Base-by-base conservation (phyloP, 306 rosid genomes). In the Lathyrus sativus region DNA sequence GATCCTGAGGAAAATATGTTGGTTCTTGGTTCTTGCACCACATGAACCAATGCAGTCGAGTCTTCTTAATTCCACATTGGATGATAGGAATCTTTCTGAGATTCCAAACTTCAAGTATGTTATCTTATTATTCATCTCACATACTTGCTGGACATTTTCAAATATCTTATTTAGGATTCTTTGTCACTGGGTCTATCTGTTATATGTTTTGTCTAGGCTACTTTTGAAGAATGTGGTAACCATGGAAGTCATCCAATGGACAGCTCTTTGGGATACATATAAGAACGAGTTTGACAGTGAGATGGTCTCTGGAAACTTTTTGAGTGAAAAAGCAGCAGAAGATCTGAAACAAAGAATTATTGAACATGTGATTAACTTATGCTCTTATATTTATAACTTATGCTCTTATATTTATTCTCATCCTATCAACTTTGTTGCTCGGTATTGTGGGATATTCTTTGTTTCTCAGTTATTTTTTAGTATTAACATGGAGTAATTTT, bases 241-340 rank as follows among this genome's bases (percentile, higher is more conserved):
- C 24, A 91, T 91, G 96, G 96, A 91, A 79, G 97, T 91, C 46
- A 74, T 91, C 78, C 96, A 89, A 73, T 91, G 97, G 97, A 91
- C 89, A 6, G 73, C 80, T 66, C 73, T 91, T 22, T 91, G 96
- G 97, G 85, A 85, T 76, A 56, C 87, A 48, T 87, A 86, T 82
- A 84, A 89, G 85, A 86, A 73, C 38, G 96, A 89, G 70, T 91
- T 91, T 72, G 91, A 87, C 79, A 89, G 73, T 13, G 96, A 91
- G 74, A 84, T 84, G 76, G 65, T 79, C 72, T 78, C 85, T 58
- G 97, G 97, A 43, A 88, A 89, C 29, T 81, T 86, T 65, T 77
- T 91, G 79, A 86, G 85, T 70, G 95, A 89, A 63, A 86, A 87
- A 70, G 96, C 96, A 56, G 95, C 95, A 22, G 96, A 84, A 81